These are phyloP conservation scores for Crithidia brevicula DNA, from an alignment of 208 protist genomes.

Conservation along the genomic window DNA sequence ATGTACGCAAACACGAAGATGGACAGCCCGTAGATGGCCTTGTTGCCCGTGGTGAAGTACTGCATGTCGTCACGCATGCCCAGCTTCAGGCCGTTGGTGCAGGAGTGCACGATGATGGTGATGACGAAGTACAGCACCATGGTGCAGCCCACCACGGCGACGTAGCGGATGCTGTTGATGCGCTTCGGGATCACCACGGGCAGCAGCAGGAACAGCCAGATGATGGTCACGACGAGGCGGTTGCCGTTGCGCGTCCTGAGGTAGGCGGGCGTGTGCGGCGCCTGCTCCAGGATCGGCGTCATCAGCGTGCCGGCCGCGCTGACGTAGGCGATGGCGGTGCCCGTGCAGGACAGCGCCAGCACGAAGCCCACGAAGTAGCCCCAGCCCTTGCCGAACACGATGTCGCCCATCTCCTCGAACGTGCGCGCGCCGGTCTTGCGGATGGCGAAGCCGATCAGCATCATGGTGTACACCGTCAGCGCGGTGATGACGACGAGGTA, in stretches of 20 bases:
- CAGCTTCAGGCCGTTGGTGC: slow-evolving; percentile 44
- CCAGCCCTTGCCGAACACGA: slow-evolving; percentile 46
- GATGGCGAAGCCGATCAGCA: slow-evolving; percentile 38
- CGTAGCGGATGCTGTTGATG: slow-evolving; percentile 73
- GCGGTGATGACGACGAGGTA: slow-evolving; percentile 61
- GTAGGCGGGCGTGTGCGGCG: slow-evolving; percentile 31
- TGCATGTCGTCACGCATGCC: slow-evolving; percentile 31
- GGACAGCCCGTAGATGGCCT: slow-evolving; percentile 39
- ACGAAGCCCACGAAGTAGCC: slow-evolving; percentile 62
- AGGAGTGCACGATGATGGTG: slow-evolving; percentile 56
- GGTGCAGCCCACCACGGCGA: slow-evolving; percentile 48
- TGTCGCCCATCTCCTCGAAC: slow-evolving; percentile 59
- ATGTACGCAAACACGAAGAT: slow-evolving; percentile 75
- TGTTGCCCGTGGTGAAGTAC: slow-evolving; percentile 48
- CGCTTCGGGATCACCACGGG: slow-evolving; percentile 62
- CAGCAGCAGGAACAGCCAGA: slow-evolving; percentile 66
- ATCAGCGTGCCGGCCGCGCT: slow-evolving; percentile 59
- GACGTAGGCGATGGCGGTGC: slow-evolving; percentile 61
- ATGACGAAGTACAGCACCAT: slow-evolving; percentile 69
- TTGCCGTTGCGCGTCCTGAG: slow-evolving; percentile 37
- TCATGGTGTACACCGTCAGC: slow-evolving; percentile 65
- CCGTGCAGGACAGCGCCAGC: slow-evolving; percentile 62
- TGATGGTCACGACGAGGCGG: slow-evolving; percentile 42
- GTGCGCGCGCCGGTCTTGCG: slow-evolving; percentile 49
- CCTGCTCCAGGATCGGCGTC: slow-evolving; percentile 36